Evolutionary conservation across 2,329 filamentous ascomycete species (phyloP).

Genomic region (Xylaria sp.): DNA sequence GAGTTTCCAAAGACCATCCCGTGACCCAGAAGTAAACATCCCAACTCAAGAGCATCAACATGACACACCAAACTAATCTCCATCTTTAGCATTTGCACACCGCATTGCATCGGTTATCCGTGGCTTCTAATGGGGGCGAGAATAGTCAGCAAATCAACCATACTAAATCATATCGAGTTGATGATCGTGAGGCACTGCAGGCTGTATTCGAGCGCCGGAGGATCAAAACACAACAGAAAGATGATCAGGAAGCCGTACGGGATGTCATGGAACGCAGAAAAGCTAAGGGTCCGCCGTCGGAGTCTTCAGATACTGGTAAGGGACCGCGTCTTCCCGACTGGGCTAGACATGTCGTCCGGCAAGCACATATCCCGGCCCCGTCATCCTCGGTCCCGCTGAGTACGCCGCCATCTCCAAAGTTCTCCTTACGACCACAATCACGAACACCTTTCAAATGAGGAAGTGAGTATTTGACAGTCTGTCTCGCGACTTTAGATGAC

Average conservation of each 20-base stretch:
- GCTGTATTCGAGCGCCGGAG: slow-evolving; percentile 38
- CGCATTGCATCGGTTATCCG: slow-evolving; percentile 38
- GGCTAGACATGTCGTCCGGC: slow-evolving; percentile 44
- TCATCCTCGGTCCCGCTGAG: slow-evolving; percentile 28
- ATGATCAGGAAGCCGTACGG: slow-evolving; percentile 37
- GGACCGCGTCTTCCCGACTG: slow-evolving; percentile 45
- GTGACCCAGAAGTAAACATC: slow-evolving; percentile 43
- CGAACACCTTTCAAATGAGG: slow-evolving; percentile 43
- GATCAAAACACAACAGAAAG: slow-evolving; percentile 32
- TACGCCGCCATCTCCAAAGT: slow-evolving; percentile 21
- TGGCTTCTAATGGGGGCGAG: slow-evolving; percentile 24
- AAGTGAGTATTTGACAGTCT: background rate
- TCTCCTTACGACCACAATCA: slow-evolving; percentile 30
- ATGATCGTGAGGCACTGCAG: slow-evolving; percentile 42
- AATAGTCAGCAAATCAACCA: slow-evolving; percentile 17
- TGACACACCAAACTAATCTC: slow-evolving; percentile 38
- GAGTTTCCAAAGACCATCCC: slow-evolving; percentile 15
- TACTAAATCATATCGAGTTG: slow-evolving; percentile 44
- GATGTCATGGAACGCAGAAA: slow-evolving; percentile 41
- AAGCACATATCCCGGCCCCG: slow-evolving; percentile 39
- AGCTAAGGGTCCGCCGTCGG: slow-evolving; percentile 36
- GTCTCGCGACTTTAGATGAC: background rate
- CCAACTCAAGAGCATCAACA: slow-evolving; percentile 23
- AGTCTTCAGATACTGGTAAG: slow-evolving; percentile 29
- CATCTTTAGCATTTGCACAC: slow-evolving; percentile 40